Conservation (phyloP, 805 yeast genomes). For the Candida sithepensis region DNA sequence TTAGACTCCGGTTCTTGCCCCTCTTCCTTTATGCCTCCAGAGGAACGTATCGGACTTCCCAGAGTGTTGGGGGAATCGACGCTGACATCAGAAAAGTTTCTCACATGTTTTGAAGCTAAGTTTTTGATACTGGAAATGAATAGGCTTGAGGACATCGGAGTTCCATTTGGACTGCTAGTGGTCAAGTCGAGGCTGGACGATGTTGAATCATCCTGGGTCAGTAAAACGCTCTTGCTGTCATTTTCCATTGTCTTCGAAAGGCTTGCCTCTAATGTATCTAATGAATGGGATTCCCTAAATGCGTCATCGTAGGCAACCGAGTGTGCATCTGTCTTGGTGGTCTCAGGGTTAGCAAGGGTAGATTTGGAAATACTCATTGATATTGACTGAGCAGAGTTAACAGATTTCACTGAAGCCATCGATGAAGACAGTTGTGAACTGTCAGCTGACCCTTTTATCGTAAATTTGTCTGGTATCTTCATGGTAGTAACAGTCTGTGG, state of each 20-base stretch:
- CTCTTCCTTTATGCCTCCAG: slow-evolving; percentile 7
- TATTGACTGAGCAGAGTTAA: slow-evolving; percentile 18
- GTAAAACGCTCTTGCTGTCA: slow-evolving; percentile 1
- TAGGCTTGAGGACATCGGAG: slow-evolving; percentile 5
- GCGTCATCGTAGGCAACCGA: slow-evolving; percentile 23
- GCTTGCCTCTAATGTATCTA: slow-evolving; percentile 9
- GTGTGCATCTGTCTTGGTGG: slow-evolving; percentile 48
- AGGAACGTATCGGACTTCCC: slow-evolving; percentile 9
- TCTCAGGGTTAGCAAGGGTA: slow-evolving; percentile 49
- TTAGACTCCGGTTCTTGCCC: slow-evolving; percentile 5
- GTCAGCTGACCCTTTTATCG: not conserved
- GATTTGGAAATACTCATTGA: slow-evolving; percentile 30
- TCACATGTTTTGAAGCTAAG: slow-evolving; percentile 16
- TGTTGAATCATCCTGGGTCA: slow-evolving; percentile 3
- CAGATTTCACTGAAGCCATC: slow-evolving; percentile 16
- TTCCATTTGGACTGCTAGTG: slow-evolving; percentile 9
- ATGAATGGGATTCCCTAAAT: slow-evolving; percentile 6
- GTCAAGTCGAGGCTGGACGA: slow-evolving; percentile 19
- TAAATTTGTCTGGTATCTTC: slow-evolving; percentile 14
- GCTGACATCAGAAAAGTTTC: slow-evolving; percentile 19
- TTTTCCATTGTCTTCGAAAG: slow-evolving; percentile 11
- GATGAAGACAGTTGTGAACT: slow-evolving; percentile 19
- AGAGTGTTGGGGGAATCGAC: slow-evolving; percentile 13
- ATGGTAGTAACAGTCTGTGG: slow-evolving; percentile 16
- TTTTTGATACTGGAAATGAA: slow-evolving; percentile 23